Base-by-base conservation (phyloP, 139 green algal genomes). In the Micractinium sp. region DNA sequence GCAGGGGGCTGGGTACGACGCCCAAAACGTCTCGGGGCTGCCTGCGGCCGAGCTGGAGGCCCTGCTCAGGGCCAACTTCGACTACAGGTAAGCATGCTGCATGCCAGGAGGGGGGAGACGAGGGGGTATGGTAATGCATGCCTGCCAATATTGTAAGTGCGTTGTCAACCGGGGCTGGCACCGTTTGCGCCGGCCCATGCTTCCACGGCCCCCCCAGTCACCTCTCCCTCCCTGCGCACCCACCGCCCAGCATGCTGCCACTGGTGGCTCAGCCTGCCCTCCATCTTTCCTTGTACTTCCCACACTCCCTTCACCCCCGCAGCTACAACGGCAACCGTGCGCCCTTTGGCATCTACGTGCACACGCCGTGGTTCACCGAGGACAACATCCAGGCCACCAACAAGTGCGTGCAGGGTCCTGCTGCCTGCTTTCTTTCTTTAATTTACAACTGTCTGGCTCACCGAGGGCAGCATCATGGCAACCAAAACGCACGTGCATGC, bases 41-140 rank as follows among this genome's bases (percentile, higher is more conserved):
- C 19, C 38, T 16, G 67, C 83, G 1, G 38, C 56, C 16, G 29
- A 81, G 38, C 66, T 92, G 39, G 33, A 75, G 31, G 47, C 25
- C 33, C 82, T 86, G n/a, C 77, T 92, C 16, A n/a, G 53, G 35
- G 60, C 29, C 29, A 92, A 92, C 83, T 92, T 92, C n/a, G 85
- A 92, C 76, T 25, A 82, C 41, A 75, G 63, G 41, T 91, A 69
- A 16, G 86, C n/a, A n/a, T n/a, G n/a, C n/a, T n/a, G n/a, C n/a
- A n/a, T n/a, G n/a, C n/a, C n/a, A n/a, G n/a, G 20, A 25, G 31
- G 1, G 31, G 13, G 73, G n/a, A 12, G 31, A 31, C 0, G 73
- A 39, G n/a, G 27, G 69, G 69, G 5, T 15, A 16, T 16, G 69
- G 27, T 35, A 16, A 19, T 81, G 47, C 63, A 27, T 16, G 63